A percentile compares a stretch with the other conserved stretches of the same genome.
Evolutionary conservation across 2,329 filamentous ascomycete genomes (phyloP).

Genomic region (Seiridium unicorne): DNA sequence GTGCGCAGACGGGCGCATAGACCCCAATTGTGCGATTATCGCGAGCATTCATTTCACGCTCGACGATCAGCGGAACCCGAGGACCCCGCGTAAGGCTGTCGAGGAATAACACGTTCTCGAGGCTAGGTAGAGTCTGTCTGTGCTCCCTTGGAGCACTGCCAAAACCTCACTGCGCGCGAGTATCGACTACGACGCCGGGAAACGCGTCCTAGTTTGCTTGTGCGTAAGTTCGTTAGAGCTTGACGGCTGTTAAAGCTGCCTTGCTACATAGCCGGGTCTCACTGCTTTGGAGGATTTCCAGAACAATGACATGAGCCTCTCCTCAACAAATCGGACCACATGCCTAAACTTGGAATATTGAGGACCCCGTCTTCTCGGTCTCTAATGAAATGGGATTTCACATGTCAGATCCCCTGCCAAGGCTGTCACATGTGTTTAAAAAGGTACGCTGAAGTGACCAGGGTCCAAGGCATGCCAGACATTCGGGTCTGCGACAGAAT

Average conservation of each 20-base stretch:
- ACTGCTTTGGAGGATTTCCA: neutral
- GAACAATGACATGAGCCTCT: neutral
- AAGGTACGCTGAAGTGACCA: neutral
- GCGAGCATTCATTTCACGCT: neutral
- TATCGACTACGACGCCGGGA: too few species aligned
- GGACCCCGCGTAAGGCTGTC: neutral
- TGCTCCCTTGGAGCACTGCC: too few species aligned
- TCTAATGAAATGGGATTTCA: neutral
- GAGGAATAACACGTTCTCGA: too few species aligned
- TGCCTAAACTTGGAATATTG: neutral
- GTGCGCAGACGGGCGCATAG: too few species aligned
- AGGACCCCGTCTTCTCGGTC: neutral
- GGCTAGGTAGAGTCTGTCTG: too few species aligned
- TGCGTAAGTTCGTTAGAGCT: too few species aligned
- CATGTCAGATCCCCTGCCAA: slow-evolving; percentile 1
- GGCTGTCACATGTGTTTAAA: neutral
- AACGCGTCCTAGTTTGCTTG: too few species aligned
- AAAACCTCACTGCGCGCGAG: too few species aligned
- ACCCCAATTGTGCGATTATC: too few species aligned
- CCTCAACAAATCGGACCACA: slow-evolving; percentile 1
- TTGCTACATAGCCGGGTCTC: neutral
- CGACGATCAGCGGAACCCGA: neutral
- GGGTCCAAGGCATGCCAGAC: neutral
- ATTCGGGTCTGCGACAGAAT: neutral
- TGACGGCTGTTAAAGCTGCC: neutral